Evolutionary conservation across 192 early-diverging fungal genomes (phyloP), one percentile per base, ranked within the genome.

Genomic region (Entomortierella chlamydospora): DNA sequence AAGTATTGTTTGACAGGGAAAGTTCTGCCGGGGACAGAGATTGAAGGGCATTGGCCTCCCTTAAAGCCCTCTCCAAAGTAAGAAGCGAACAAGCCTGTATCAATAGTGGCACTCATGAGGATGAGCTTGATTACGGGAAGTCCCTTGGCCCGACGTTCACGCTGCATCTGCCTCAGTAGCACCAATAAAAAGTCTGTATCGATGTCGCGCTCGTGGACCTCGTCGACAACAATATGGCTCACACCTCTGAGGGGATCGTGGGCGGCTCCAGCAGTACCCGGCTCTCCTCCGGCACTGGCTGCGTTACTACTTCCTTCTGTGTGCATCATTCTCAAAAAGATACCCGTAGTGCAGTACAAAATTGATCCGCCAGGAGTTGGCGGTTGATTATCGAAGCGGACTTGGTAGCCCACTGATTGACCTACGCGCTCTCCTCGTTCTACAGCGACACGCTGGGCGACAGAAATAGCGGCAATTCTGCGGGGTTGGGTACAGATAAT

Each of bases 401-500:
- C 81, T n/a, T 77, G 68, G 61, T 84, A 84, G n/a, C 83, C 83
- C 1, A 84, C 70, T 7, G 80, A 71, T 61, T 74, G 70, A 50
- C 86, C 82, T 31, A 90, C 73, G 9, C 71, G 69, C 37, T 73
- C 67, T 0, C 84, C 58, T 70, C 82, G 45, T 72, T 86, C 68
- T 84, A 88, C 43, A 0, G 83, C 83, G 20, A 84, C 83, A 23
- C 92, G 85, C 50, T 83, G 80, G 3, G 92, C 90, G 50, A 94
- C 87, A 12, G 92, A 93, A n/a, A 84, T 87, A 45, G 92, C 92
- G 18, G 91, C 91, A 56, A 94, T 91, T 50, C 91, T 81, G 11
- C 91, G 87, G 1, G 92, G 91, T 73, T 93, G 91, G 5, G 82
- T 87, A 61, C 73, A 91, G 37, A 79, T 83, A 54, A 85, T 83